phyloP scores from a whole-genome alignment of 129 eudicot species.

The Tagetes erecta region DNA sequence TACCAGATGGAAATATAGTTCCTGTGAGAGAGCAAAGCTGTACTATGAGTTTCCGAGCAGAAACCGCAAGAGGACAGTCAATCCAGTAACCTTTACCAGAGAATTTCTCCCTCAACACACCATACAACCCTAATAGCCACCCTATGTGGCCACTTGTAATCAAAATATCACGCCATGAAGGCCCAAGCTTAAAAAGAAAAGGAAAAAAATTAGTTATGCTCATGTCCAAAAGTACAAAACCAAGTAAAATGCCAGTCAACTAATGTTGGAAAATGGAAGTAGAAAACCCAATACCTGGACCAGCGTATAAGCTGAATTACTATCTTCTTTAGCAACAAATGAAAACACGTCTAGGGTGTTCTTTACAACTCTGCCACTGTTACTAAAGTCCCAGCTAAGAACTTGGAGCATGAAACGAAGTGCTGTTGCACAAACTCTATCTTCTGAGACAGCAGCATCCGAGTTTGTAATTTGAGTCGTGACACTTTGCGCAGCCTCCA shows the following conservation, averaged over 20 bases:
- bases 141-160: slow-evolving; percentile 80
- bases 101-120: slow-evolving; percentile 76
- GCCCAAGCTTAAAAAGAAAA: slow-evolving; percentile 69
- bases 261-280: background rate
- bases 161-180: slow-evolving; percentile 83
- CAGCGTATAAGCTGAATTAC: slow-evolving; percentile 51
- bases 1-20: slow-evolving; percentile 86
- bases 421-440: slow-evolving; percentile 78
- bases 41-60: slow-evolving; percentile 83
- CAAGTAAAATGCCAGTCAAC: background rate
- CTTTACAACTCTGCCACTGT: slow-evolving; percentile 48
- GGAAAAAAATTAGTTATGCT: slow-evolving; percentile 6
- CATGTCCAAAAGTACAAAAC: background rate
- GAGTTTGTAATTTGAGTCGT: slow-evolving; percentile 67
- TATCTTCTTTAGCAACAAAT: slow-evolving; percentile 56
- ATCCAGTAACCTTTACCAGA: slow-evolving; percentile 81
- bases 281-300: slow-evolving; percentile 63
- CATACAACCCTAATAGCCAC: slow-evolving; percentile 85
- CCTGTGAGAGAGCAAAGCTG: slow-evolving; percentile 87
- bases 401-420: slow-evolving; percentile 91
- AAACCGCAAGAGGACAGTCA: slow-evolving; percentile 97
- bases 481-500: slow-evolving; percentile 77
- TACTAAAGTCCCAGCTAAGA: slow-evolving; percentile 84
- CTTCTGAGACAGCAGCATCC: slow-evolving; percentile 68
- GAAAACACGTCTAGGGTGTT: slow-evolving; percentile 57